phyloP scores from a whole-genome alignment of 75 land plant species.

The Isoetes taiwanensis region DNA sequence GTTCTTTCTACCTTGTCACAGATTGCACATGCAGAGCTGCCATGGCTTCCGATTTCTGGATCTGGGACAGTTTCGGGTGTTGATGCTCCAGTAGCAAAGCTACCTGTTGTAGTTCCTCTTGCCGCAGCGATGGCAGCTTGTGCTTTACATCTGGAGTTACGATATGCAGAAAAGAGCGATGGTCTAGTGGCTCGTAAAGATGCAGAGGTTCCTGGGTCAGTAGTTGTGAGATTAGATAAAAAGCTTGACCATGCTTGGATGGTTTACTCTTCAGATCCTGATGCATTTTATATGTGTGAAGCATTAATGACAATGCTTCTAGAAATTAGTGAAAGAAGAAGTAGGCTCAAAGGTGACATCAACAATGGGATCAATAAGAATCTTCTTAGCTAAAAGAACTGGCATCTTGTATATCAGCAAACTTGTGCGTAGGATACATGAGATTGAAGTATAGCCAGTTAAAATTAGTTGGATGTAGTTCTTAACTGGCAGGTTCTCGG shows the following conservation, averaged over 20 bases:
- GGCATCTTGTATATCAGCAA: no score
- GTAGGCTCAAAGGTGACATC: no score
- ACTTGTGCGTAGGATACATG: no score
- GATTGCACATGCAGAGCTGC: conserved; percentile 92
- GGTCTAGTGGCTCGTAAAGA: conserved; percentile 91
- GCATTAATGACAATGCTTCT: conserved; percentile 77
- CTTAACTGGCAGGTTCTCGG: no score
- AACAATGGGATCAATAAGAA: no score
- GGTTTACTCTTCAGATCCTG: conserved; percentile 81
- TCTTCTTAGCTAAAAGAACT: no score
- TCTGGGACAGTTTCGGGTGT: no score
- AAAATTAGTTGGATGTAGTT: no score
- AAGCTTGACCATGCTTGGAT: conserved; percentile 99
- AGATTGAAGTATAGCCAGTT: no score
- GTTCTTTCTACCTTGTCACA: conserved; percentile 74
- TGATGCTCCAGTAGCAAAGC: conserved; percentile 26
- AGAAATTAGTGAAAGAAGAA: conserved; percentile 23
- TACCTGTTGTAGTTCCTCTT: conserved; percentile 79
- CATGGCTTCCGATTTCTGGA: conserved; percentile 30
- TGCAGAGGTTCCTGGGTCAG: conserved; percentile 93
- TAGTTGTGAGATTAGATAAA: conserved; percentile 63
- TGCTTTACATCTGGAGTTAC: conserved; percentile 61
- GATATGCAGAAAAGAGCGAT: conserved; percentile 95
- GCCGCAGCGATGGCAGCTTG: conserved; percentile 96
- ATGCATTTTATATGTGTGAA: conserved; percentile 87